phyloP scores from a whole-genome alignment of 371 early-diverging fungal species.

The Apophysomyces variabilis region DNA sequence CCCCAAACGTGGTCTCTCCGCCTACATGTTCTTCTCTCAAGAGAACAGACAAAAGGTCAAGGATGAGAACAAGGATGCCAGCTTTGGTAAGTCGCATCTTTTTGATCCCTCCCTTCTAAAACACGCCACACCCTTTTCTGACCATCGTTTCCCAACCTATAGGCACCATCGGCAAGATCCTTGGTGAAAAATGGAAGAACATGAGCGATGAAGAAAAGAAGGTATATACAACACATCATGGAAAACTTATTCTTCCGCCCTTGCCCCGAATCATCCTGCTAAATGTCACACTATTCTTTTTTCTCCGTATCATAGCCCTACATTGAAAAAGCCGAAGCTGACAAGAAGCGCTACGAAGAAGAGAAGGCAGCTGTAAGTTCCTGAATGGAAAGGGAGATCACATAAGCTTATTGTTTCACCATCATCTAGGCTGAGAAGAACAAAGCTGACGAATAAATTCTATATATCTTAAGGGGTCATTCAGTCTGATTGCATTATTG shows the following conservation, averaged over 20 bases:
- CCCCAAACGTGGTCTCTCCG: constrained; percentile 81
- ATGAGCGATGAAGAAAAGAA: constrained; percentile 65
- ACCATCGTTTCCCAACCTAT: constrained; percentile 17
- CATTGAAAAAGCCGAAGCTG: constrained; percentile 57
- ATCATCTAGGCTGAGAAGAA: background rate
- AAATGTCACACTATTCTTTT: constrained; percentile 7
- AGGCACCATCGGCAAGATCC: constrained; percentile 70
- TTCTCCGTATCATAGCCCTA: constrained; percentile 47
- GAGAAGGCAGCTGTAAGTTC: constrained; percentile 65
- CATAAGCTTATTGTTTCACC: background rate
- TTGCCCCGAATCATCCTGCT: background rate
- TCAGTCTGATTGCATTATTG: constrained; percentile 8
- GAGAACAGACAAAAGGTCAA: constrained; percentile 69
- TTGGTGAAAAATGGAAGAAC: constrained; percentile 80
- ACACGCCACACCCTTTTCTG: background rate
- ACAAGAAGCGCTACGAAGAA: constrained; percentile 77
- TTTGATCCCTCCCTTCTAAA: background rate
- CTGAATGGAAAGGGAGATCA: background rate
- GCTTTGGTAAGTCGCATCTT: constrained; percentile 58
- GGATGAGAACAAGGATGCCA: constrained; percentile 71
- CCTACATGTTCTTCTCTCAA: constrained; percentile 81
- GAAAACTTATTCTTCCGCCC: background rate
- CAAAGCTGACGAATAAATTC: constrained; percentile 2
- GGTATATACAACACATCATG: constrained; percentile 24
- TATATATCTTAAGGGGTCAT: constrained; percentile 6